Percentiles rank a stretch among this genome's conserved stretches.
Conservation (phyloP, 495 filamentous ascomycete genomes). For the Terfezia boudieri region DNA sequence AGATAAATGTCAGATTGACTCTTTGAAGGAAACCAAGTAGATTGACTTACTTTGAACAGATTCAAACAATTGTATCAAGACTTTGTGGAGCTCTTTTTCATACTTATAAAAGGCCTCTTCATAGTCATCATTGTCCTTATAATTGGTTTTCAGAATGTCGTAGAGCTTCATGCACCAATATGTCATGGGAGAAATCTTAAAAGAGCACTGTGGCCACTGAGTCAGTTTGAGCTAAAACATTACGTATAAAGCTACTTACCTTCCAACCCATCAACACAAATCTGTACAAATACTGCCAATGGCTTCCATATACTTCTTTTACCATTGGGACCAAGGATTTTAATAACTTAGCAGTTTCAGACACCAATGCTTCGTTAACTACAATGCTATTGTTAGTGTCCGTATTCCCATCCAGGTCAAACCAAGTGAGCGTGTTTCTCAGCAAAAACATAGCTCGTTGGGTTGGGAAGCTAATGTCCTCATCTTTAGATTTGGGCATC, state of each 20-base stretch:
- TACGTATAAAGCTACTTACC: background rate
- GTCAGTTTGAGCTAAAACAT: background rate
- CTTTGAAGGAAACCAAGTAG: no score
- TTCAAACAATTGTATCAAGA: conserved; percentile 39
- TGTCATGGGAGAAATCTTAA: conserved; percentile 1
- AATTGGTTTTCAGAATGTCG: conserved; percentile 27
- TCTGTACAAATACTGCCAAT: conserved; percentile 49
- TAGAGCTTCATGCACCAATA: conserved; percentile 49
- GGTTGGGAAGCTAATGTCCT: conserved; percentile 36
- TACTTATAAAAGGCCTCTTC: conserved; percentile 43
- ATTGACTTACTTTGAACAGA: no score
- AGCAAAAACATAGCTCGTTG: conserved; percentile 65
- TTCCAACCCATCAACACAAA: conserved; percentile 13
- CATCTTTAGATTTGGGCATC: conserved; percentile 27
- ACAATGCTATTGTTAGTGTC: conserved; percentile 24
- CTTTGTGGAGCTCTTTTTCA: conserved; percentile 26
- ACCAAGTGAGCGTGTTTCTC: conserved; percentile 50
- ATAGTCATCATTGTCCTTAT: conserved; percentile 61
- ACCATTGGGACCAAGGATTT: conserved; percentile 44
- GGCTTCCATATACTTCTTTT: conserved; percentile 55
- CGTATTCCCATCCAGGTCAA: conserved; percentile 20
- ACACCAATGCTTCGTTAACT: conserved; percentile 28
- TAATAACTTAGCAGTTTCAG: conserved; percentile 41
- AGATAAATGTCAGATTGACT: no score
- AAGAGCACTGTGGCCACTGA: background rate